Percentiles rank a stretch among this genome's conserved stretches.
phyloP scores from a whole-genome alignment of 257 asterid genomes.

The Pogostemon cablin region DNA sequence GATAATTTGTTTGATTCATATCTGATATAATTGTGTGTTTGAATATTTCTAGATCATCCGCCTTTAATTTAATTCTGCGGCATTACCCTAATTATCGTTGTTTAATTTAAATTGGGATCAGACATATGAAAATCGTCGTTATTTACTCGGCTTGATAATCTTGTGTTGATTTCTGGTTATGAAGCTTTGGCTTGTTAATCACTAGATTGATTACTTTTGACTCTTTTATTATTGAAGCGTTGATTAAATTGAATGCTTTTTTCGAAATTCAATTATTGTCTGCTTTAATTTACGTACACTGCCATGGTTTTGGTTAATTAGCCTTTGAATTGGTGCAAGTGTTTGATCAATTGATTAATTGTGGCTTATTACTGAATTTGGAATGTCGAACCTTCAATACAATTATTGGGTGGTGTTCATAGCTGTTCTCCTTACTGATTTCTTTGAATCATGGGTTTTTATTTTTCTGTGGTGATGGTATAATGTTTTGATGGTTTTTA shows the following conservation, averaged over 20 bases:
- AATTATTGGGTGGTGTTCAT: background rate
- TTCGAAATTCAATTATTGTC: background rate
- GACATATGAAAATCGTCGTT: constrained; percentile 7
- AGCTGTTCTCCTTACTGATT: background rate
- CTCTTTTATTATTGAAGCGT: background rate
- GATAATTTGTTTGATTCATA: background rate
- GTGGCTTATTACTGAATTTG: background rate
- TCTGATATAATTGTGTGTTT: constrained; percentile 9
- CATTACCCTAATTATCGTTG: background rate
- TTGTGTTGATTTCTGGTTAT: constrained; percentile 17
- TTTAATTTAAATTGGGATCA: constrained; percentile 1
- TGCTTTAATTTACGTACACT: background rate
- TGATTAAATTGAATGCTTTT: background rate
- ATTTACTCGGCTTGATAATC: background rate
- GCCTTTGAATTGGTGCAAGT: background rate
- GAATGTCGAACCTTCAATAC: background rate
- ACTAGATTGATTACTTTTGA: background rate
- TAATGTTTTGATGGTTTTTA: background rate
- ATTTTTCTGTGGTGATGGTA: background rate
- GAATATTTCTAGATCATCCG: constrained; percentile 15
- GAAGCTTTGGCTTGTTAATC: constrained; percentile 8
- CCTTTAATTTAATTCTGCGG: constrained; percentile 12
- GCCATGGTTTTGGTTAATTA: constrained; percentile 1
- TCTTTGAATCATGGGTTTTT: background rate
- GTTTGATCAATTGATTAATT: constrained; percentile 21